Percentiles rank a stretch among this genome's conserved stretches.
Evolutionary conservation across 805 yeast genomes (phyloP).

Genomic region (Lipomyces oligophaga): DNA sequence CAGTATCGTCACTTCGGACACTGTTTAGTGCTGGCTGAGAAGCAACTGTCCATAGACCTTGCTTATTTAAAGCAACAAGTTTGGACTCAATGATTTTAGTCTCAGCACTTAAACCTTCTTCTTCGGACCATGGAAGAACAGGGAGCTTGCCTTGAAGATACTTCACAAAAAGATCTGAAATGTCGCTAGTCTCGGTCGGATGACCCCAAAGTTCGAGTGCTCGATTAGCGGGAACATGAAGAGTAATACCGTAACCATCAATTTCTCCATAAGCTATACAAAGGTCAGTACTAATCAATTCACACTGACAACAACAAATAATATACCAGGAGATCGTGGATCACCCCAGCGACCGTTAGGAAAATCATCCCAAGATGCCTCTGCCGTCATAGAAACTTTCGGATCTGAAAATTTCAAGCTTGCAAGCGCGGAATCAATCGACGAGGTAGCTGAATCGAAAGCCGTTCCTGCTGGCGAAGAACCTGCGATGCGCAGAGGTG

Average conservation of each 20-base stretch:
- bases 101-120: conserved; percentile 73
- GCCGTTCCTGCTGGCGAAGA: neutral
- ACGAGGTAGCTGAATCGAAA: conserved; percentile 48
- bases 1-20: conserved; percentile 69
- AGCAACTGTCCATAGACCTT: conserved; percentile 74
- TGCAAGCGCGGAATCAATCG: conserved; percentile 91
- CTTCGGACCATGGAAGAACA: conserved; percentile 87
- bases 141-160: conserved; percentile 68
- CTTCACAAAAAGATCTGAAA: conserved; percentile 59
- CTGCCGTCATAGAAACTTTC: conserved; percentile 14
- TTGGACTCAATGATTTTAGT: conserved; percentile 92
- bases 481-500: conserved; percentile 29
- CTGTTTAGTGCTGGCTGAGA: conserved; percentile 95
- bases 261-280: conserved; percentile 98
- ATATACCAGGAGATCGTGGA: conserved; percentile 94
- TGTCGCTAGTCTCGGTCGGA: conserved; percentile 58
- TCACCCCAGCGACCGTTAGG: conserved; percentile 99
- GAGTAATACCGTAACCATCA: conserved; percentile 92
- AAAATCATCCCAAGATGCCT: conserved; percentile 79
- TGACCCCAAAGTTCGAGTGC: conserved; percentile 85
- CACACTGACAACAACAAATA: conserved; percentile 51
- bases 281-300: neutral
- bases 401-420: conserved; percentile 9
- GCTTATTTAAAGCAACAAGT: conserved; percentile 68
- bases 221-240: conserved; percentile 64